phyloP scores from a whole-genome alignment of 2,329 filamentous ascomycete genomes.

The Beauveria sp. region DNA sequence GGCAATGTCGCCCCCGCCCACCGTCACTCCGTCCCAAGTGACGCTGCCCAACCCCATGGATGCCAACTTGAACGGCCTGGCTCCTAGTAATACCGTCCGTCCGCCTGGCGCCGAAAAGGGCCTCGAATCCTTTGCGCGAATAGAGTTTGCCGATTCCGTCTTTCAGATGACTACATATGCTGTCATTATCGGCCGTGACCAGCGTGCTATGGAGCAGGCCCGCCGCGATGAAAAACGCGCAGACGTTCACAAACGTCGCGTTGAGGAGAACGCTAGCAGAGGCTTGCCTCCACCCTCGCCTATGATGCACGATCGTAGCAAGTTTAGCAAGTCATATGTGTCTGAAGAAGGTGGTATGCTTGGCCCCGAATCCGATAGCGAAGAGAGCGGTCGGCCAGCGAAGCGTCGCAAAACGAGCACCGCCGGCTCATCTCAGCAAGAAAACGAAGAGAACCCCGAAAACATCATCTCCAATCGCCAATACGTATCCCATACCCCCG shows the following conservation, averaged over 20 bases:
- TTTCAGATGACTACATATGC: slow-evolving; percentile 73
- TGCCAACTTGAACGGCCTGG: slow-evolving; percentile 21
- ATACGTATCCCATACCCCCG: slow-evolving; percentile 53
- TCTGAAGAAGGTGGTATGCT: slow-evolving; percentile 64
- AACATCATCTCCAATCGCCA: slow-evolving; percentile 49
- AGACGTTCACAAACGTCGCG: slow-evolving; percentile 35
- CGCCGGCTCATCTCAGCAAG: slow-evolving; percentile 33
- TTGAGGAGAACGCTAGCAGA: slow-evolving; percentile 37
- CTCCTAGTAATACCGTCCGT: slow-evolving; percentile 24
- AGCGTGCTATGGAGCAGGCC: slow-evolving; percentile 49
- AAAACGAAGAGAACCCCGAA: slow-evolving; percentile 35
- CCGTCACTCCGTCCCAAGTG: slow-evolving; percentile 39
- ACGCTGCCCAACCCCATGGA: slow-evolving; percentile 32
- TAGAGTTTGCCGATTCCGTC: slow-evolving; percentile 67
- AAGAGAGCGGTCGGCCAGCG: slow-evolving; percentile 36
- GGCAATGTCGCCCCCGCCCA: slow-evolving; percentile 34
- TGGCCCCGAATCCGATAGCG: slow-evolving; percentile 52
- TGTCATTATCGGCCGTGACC: slow-evolving; percentile 65
- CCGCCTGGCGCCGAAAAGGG: slow-evolving; percentile 31
- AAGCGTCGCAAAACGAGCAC: slow-evolving; percentile 41
- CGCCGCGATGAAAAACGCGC: slow-evolving; percentile 42
- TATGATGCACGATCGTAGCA: slow-evolving; percentile 41
- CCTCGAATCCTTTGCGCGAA: slow-evolving; percentile 49
- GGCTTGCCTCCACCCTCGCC: slow-evolving; percentile 46
- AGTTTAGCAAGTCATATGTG: slow-evolving; percentile 57